phyloP scores from a whole-genome alignment of 305 asterid species.

The Rubia peregrina region DNA sequence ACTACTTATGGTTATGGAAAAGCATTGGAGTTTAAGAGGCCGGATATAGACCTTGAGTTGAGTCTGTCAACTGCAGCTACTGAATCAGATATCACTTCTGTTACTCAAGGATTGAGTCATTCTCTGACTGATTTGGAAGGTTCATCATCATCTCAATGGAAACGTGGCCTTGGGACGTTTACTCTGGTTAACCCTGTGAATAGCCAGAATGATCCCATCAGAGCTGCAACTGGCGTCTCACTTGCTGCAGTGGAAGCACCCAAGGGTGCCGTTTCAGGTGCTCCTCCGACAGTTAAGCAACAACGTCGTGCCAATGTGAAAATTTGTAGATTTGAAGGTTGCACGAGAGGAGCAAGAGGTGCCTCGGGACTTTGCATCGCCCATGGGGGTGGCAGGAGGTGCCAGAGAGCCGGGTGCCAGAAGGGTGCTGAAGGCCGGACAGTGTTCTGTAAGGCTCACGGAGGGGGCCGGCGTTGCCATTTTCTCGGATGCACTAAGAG shows the following conservation, averaged over 20 bases:
- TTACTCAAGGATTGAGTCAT: constrained; percentile 28
- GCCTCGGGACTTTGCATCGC: constrained; percentile 64
- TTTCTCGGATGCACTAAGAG: constrained; percentile 66
- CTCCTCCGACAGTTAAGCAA: constrained; percentile 19
- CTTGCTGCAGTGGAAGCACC: constrained; percentile 12
- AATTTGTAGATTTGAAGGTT: constrained; percentile 41
- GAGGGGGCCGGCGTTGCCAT: constrained; percentile 57
- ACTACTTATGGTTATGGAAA: constrained; percentile 17
- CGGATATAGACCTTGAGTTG: constrained; percentile 50
- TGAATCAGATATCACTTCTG: constrained; percentile 44
- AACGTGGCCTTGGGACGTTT: constrained; percentile 12
- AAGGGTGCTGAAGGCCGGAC: constrained; percentile 70
- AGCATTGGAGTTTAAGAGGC: constrained; percentile 22
- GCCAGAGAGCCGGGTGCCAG: constrained; percentile 51
- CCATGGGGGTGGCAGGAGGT: constrained; percentile 70
- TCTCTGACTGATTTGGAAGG: constrained; percentile 31
- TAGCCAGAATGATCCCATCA: constrained; percentile 10
- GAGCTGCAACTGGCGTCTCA: constrained; percentile 9
- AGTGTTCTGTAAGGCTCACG: constrained; percentile 59
- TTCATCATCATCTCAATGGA: constrained; percentile 39
- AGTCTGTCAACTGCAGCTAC: constrained; percentile 47
- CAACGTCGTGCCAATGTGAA: constrained; percentile 29
- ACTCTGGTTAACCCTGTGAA: constrained; percentile 15
- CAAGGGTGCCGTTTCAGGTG: constrained; percentile 16
- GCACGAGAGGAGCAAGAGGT: constrained; percentile 63